Evolutionary conservation across 352 stramenopile species (phyloP), one percentile per base, ranked within the genome.

Genomic region (Phytophthora pluvialis): DNA sequence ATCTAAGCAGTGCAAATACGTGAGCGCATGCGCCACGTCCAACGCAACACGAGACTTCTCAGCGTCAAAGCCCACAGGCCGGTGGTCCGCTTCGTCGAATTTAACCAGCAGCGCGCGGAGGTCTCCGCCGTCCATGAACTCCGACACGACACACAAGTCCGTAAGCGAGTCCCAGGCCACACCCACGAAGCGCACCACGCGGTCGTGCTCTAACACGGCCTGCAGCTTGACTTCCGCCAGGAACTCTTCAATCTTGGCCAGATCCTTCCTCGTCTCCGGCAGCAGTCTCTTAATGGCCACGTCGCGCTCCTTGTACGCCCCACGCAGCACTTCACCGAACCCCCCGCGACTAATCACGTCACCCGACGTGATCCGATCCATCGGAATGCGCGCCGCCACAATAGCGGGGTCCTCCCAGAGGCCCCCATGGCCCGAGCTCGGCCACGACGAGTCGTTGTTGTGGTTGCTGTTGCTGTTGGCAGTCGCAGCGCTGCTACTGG

Each of bases 1-100:
- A 43, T 65, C 39, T 46, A 88, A 66, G 32, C 77, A 80, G 58
- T 92, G 83, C 33, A 92, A 57, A 38, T 90, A 92, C 16, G 69
- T 80, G 11, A 92, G 74, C 29, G 73, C 81, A 43, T 88, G 68
- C 2, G 79, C 72, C 8, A 92, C 71, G 49, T 90, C 75, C 35
- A 86, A 57, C 11, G 77, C 80, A 6, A 92, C 78, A 13, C 64
- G 65, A 18, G 86, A 64, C 39, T 91, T 91, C 21, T 67, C 50
- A 0, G 62, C 57, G 39, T 90, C 68, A 35, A 92, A 73, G 31
- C 71, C 52, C 31, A 71, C 46, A 0, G 54, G 54, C 12, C 52
- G 68, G 10, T 55, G 59, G 9, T 74, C 56, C 31, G 62, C 45
- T 21, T 67, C 43, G 13, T 80, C 56, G 39, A 75, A 81, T 3